These are phyloP conservation scores for Rhodotorula kratochvilovae DNA, from an alignment of 768 basidiomycete genomes.

Conservation along the genomic window DNA sequence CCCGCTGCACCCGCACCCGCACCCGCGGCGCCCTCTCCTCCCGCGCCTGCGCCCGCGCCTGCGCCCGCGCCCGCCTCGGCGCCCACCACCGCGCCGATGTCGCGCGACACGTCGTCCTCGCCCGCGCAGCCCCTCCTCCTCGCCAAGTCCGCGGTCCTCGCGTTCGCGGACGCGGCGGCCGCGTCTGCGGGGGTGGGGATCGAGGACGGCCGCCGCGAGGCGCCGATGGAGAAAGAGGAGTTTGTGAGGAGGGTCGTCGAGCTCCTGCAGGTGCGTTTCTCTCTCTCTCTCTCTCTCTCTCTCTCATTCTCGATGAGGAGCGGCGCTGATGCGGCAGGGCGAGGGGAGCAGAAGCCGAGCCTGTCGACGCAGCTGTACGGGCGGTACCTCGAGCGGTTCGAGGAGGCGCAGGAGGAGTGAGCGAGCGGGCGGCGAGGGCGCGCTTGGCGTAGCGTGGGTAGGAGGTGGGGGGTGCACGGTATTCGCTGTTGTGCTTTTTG, in stretches of 20 bases:
- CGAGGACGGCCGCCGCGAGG: neutral
- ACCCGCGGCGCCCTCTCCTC: no score
- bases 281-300: neutral
- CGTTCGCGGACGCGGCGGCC: neutral
- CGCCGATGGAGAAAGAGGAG: slow-evolving; percentile 9
- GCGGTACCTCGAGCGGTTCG: slow-evolving; percentile 24
- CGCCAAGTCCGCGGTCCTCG: neutral
- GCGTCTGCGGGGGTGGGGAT: neutral
- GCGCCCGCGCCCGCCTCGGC: neutral
- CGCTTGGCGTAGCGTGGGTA: neutral
- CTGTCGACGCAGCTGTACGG: slow-evolving; percentile 33
- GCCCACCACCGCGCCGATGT: neutral
- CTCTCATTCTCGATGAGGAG: neutral
- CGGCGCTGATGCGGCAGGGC: neutral
- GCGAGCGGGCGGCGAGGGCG: neutral
- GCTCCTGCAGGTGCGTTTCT: slow-evolving; percentile 15
- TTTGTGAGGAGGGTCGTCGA: slow-evolving; percentile 14
- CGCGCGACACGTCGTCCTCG: neutral
- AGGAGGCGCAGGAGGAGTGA: slow-evolving; percentile 5
- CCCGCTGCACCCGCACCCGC: no score
- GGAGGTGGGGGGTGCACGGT: neutral
- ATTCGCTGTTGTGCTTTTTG: neutral
- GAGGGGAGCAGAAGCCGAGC: slow-evolving; percentile 11
- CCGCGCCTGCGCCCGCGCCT: no score
- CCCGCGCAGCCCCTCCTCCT: neutral